phyloP scores from a whole-genome alignment of 176 grass and related monocot genomes.

The Carex pumila region DNA sequence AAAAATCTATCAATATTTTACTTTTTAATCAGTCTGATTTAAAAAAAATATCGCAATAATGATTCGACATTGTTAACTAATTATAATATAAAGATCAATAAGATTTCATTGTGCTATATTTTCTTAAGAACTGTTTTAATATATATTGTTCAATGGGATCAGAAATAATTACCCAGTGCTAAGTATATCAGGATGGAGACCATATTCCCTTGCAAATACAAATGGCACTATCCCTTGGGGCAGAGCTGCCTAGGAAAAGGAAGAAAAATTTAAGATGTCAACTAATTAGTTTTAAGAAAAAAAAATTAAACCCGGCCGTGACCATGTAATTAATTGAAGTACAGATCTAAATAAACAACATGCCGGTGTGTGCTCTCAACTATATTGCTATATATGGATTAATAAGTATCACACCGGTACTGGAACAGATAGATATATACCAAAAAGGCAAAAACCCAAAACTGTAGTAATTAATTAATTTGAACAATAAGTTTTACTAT shows the following conservation, averaged over 20 bases:
- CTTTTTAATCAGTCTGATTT: neutral
- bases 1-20: neutral
- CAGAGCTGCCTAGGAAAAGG: constrained; percentile 59
- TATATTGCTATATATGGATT: neutral
- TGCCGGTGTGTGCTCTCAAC: neutral
- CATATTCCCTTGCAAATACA: constrained; percentile 86
- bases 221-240: constrained; percentile 94
- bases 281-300: neutral
- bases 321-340: neutral
- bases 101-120: neutral
- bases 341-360: neutral
- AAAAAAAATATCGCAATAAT: neutral
- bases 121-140: neutral
- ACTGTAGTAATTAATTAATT: neutral
- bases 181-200: constrained; percentile 67
- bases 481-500: neutral
- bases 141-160: neutral
- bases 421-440: neutral
- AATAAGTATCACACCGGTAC: neutral
- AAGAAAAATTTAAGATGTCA: neutral
- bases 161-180: constrained; percentile 56
- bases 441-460: neutral
- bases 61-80: neutral
- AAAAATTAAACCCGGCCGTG: neutral
- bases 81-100: neutral